A percentile compares a stretch with the other conserved stretches of the same genome.
Conservation (phyloP, 163 green algal genomes). For the Prototheca cutis region DNA sequence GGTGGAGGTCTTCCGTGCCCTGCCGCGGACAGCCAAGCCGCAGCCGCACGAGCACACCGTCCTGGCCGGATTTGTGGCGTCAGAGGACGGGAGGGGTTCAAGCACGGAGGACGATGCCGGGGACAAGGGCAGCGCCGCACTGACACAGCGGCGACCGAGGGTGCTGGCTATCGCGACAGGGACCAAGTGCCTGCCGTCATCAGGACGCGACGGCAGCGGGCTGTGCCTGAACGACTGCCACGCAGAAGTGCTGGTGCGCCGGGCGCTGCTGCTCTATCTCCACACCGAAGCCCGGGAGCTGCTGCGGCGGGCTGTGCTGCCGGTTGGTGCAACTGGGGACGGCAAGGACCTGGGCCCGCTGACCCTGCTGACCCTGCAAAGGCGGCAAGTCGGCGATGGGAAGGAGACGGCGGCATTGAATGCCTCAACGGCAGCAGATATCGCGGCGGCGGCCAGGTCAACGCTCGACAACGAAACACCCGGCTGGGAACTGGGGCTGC, state of each 20-base stretch:
- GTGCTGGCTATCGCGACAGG: conserved; percentile 62
- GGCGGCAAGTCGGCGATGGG: too few relatives aligned
- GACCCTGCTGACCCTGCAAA: too few relatives aligned
- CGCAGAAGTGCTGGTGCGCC: conserved; percentile 60
- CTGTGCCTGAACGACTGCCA: conserved; percentile 66
- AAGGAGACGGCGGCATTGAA: neutral
- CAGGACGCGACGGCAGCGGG: conserved; percentile 21
- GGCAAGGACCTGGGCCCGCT: too few relatives aligned
- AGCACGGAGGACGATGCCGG: too few relatives aligned
- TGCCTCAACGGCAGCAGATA: too few relatives aligned
- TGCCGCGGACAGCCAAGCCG: conserved; percentile 67
- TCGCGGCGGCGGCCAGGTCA: too few relatives aligned
- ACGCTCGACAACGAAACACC: too few relatives aligned
- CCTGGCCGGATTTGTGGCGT: conserved; percentile 43
- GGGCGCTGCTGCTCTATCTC: conserved; percentile 54
- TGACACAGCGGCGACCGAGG: too few relatives aligned
- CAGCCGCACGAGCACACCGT: conserved; percentile 73
- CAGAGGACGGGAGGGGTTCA: too few relatives aligned
- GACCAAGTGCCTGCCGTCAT: conserved; percentile 64
- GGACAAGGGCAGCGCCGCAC: too few relatives aligned
- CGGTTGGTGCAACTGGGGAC: conserved; percentile 10
- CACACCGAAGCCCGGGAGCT: conserved; percentile 33
- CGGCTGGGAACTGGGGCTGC: too few relatives aligned
- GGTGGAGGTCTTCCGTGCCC: conserved; percentile 18
- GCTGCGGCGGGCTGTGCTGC: conserved; percentile 1